phyloP scores from a whole-genome alignment of 306 rosid genomes.

The Dryas octopetala region DNA sequence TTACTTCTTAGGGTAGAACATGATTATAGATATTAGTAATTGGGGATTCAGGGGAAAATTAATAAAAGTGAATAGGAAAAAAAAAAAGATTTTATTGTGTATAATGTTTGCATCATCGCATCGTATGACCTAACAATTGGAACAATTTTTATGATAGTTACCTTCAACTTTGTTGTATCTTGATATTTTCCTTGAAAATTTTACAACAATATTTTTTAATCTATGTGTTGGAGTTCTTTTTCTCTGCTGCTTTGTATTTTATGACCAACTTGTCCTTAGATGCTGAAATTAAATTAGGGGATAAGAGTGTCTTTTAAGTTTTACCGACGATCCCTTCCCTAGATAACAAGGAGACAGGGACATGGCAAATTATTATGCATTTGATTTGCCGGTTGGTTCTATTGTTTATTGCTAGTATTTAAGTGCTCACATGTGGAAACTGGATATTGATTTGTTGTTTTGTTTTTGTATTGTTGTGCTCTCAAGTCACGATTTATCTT shows the following conservation, averaged over 20 bases:
- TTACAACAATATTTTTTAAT: neutral
- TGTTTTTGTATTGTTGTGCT: neutral
- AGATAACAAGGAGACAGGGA: neutral
- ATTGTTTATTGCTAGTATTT: neutral
- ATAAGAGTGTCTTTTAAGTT: too few relatives aligned
- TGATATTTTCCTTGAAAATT: neutral
- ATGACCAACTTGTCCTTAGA: neutral
- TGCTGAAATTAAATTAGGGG: neutral
- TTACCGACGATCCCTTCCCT: too few relatives aligned
- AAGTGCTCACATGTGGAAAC: slow-evolving; percentile 6
- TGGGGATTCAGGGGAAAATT: neutral
- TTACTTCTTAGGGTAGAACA: neutral
- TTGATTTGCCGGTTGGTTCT: neutral
- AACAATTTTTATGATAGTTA: neutral
- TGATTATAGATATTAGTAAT: neutral
- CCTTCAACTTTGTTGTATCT: neutral
- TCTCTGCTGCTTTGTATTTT: neutral
- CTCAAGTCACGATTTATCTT: too few relatives aligned
- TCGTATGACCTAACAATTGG: slow-evolving; percentile 6
- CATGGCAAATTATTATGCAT: neutral
- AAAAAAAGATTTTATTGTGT: neutral
- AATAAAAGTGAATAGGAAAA: neutral
- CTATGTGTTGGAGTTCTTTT: neutral
- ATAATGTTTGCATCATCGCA: neutral
- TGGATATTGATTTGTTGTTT: neutral